Conservation (phyloP, 2,329 filamentous ascomycete species). For the Coniochaeta sp. region DNA sequence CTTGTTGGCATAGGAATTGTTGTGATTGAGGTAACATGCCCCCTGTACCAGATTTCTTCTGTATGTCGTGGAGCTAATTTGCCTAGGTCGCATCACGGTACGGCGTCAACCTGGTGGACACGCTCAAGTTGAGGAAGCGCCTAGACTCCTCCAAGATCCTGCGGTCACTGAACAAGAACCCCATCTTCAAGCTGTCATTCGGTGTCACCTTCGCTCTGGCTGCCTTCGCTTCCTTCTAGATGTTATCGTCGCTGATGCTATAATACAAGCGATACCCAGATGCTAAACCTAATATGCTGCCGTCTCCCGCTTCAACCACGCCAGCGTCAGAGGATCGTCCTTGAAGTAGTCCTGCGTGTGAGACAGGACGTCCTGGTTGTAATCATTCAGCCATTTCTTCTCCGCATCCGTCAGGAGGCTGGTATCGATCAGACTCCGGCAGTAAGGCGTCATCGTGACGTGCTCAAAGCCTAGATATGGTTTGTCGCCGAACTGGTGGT, state of each 20-base stretch:
- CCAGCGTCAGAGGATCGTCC: slow-evolving; percentile 60
- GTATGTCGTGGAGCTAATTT: not conserved
- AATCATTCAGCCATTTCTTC: slow-evolving; percentile 80
- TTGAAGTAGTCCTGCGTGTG: slow-evolving; percentile 77
- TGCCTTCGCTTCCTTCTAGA: slow-evolving; percentile 47
- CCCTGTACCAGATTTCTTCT: not conserved
- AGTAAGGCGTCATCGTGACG: slow-evolving; percentile 95
- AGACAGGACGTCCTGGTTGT: slow-evolving; percentile 71
- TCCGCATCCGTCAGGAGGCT: slow-evolving; percentile 65
- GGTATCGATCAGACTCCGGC: slow-evolving; percentile 76
- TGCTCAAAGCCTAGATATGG: slow-evolving; percentile 93
- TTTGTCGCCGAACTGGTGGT: slow-evolving; percentile 85
- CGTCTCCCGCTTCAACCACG: slow-evolving; percentile 87
- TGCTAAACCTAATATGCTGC: slow-evolving; percentile 40
- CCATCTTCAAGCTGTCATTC: slow-evolving; percentile 62
- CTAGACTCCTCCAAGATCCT: slow-evolving; percentile 32
- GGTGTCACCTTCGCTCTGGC: slow-evolving; percentile 66
- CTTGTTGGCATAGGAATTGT: slow-evolving; percentile 59
- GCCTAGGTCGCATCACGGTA: slow-evolving; percentile 33
- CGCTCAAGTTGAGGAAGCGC: slow-evolving; percentile 28
- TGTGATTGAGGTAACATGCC: slow-evolving; percentile 48
- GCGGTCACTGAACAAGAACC: slow-evolving; percentile 46
- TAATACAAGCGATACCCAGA: not conserved
- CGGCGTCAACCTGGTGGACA: slow-evolving; percentile 31
- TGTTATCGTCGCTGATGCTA: not conserved